phyloP scores from a whole-genome alignment of 225 moss, liverwort and hornwort genomes.

The Bryum argenteum region DNA sequence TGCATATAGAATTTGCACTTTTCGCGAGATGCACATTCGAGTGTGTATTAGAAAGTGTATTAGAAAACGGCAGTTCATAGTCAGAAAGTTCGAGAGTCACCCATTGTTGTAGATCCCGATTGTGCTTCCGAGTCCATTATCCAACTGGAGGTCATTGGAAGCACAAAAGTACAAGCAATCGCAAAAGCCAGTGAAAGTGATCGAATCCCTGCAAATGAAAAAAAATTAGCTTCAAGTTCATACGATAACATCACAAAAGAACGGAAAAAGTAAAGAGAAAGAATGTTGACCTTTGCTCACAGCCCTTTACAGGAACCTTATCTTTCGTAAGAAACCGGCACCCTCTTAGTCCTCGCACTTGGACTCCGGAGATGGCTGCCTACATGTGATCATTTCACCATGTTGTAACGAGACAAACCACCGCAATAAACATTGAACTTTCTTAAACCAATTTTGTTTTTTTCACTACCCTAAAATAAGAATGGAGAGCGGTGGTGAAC shows the following conservation, averaged over 20 bases:
- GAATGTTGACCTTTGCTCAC: slow-evolving; percentile 49
- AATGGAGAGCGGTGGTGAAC: slow-evolving; percentile 74
- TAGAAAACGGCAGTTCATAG: no score
- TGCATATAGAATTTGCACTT: no score
- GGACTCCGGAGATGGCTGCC: slow-evolving; percentile 67
- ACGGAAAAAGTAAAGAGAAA: neutral
- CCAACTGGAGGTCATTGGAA: slow-evolving; percentile 58
- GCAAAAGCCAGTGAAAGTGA: slow-evolving; percentile 57
- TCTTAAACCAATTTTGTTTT: no score
- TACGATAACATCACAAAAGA: neutral
- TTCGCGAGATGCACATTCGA: no score
- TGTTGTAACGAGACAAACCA: neutral
- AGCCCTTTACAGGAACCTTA: slow-evolving; percentile 55
- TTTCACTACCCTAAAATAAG: slow-evolving; percentile 56
- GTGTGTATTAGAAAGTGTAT: no score
- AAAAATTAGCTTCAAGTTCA: neutral
- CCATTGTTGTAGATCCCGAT: slow-evolving; percentile 57
- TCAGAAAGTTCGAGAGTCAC: slow-evolving; percentile 28
- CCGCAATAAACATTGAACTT: neutral
- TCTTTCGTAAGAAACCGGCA: slow-evolving; percentile 61
- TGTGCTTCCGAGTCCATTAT: slow-evolving; percentile 67
- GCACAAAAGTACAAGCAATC: slow-evolving; percentile 66
- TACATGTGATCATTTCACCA: slow-evolving; percentile 34
- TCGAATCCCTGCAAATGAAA: slow-evolving; percentile 59
- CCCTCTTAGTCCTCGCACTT: slow-evolving; percentile 72